Percentiles rank a stretch among this genome's conserved stretches.
phyloP scores from a whole-genome alignment of 306 rosid species.

The Sindora glabra region DNA sequence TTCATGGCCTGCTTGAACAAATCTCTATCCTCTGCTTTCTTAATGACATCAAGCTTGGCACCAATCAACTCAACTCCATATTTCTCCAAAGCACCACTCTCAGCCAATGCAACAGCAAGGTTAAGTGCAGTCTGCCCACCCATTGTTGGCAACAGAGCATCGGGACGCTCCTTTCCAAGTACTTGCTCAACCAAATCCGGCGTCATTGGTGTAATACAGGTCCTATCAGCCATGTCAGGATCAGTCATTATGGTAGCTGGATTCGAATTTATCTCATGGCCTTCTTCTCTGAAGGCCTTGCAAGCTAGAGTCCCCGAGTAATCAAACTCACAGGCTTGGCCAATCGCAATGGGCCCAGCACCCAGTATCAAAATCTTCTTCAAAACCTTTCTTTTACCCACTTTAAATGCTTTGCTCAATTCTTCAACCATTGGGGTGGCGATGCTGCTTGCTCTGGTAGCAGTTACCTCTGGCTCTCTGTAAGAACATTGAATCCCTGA shows the following conservation, averaged over 20 bases:
- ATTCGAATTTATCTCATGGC: conserved; percentile 83
- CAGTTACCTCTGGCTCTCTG: neutral
- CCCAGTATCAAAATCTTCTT: conserved; percentile 91
- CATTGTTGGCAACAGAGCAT: conserved; percentile 90
- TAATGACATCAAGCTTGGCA: conserved; percentile 85
- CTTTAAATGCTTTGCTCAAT: neutral
- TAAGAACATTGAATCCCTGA: conserved; percentile 12
- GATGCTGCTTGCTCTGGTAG: neutral
- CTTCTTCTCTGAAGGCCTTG: conserved; percentile 83
- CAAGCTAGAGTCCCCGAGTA: conserved; percentile 98
- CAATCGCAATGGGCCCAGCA: conserved; percentile 92
- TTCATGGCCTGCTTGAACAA: conserved; percentile 85
- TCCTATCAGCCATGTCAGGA: conserved; percentile 76
- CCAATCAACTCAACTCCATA: conserved; percentile 82
- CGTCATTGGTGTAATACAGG: conserved; percentile 88
- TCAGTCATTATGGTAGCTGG: conserved; percentile 99
- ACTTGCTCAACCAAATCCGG: conserved; percentile 82
- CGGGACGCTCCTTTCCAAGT: conserved; percentile 75
- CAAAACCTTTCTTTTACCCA: conserved; percentile 69
- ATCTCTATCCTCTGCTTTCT: conserved; percentile 88
- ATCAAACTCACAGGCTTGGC: conserved; percentile 95
- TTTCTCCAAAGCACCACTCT: conserved; percentile 65
- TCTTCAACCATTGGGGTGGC: neutral
- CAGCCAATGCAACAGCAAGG: conserved; percentile 71
- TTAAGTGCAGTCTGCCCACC: conserved; percentile 96